Conservation (phyloP, 257 asterid genomes). For the Galeopsis tetrahit region DNA sequence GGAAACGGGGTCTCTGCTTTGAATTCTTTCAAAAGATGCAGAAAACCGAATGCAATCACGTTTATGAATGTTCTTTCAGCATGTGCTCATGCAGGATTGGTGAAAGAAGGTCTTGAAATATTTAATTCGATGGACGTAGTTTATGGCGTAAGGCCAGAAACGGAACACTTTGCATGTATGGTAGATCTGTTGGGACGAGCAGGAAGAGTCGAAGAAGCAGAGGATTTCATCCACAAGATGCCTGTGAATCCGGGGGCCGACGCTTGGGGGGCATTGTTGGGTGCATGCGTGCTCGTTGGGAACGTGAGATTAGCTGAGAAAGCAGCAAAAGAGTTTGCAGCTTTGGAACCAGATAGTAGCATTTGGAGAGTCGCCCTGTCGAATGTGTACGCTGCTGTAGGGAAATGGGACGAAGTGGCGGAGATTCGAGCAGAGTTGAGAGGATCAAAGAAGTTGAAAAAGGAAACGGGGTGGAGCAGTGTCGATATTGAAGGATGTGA, state of each 20-base stretch:
- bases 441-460: slow-evolving; percentile 32
- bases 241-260: slow-evolving; percentile 36
- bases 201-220: slow-evolving; percentile 49
- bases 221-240: slow-evolving; percentile 38
- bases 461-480: slow-evolving; percentile 62
- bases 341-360: slow-evolving; percentile 42
- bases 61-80: slow-evolving; percentile 47
- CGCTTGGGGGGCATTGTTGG: slow-evolving; percentile 52
- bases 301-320: slow-evolving; percentile 41
- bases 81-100: slow-evolving; percentile 50
- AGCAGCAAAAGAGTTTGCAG: slow-evolving; percentile 44
- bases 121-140: slow-evolving; percentile 38
- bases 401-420: slow-evolving; percentile 45
- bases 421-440: slow-evolving; percentile 44
- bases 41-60: slow-evolving; percentile 40
- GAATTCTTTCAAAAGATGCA: neutral
- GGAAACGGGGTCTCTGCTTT: slow-evolving; percentile 46
- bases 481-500: slow-evolving; percentile 42
- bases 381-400: slow-evolving; percentile 46
- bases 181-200: slow-evolving; percentile 56
- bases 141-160: slow-evolving; percentile 32
- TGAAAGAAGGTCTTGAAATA: slow-evolving; percentile 42
- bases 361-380: slow-evolving; percentile 53
- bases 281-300: slow-evolving; percentile 36
- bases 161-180: slow-evolving; percentile 51